phyloP scores from a whole-genome alignment of 192 early-diverging fungal species.

The Umbelopsis isabellina region DNA sequence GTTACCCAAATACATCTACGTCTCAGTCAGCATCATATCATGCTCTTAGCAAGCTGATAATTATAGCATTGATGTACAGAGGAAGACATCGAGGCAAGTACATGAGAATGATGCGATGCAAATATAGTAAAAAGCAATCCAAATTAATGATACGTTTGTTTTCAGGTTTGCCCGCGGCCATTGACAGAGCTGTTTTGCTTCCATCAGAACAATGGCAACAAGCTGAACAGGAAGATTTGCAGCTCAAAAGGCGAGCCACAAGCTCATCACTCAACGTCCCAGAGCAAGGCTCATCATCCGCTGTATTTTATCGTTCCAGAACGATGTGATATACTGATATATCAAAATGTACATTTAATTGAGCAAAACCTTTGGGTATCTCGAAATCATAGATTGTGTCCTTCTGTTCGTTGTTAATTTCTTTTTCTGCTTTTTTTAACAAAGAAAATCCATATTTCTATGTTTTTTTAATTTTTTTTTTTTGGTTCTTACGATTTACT shows the following conservation, averaged over 20 bases:
- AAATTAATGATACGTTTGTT: background rate
- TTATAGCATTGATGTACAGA: constrained; percentile 36
- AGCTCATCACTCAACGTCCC: background rate
- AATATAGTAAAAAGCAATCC: background rate
- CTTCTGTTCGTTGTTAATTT: too few species aligned
- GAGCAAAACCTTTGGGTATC: too few species aligned
- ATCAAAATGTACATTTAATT: background rate
- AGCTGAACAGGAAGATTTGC: constrained; percentile 26
- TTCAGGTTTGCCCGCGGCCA: constrained; percentile 38
- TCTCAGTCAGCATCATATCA: constrained; percentile 34
- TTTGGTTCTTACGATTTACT: too few species aligned
- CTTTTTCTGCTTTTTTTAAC: too few species aligned
- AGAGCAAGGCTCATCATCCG: background rate
- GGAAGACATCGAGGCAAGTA: constrained; percentile 40
- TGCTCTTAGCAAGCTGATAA: constrained; percentile 33
- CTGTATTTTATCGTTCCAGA: constrained; percentile 2
- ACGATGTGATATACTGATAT: constrained; percentile 8
- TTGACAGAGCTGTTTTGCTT: constrained; percentile 40
- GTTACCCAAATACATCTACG: constrained; percentile 29
- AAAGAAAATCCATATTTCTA: too few species aligned
- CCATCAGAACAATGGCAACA: constrained; percentile 36
- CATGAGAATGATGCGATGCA: background rate
- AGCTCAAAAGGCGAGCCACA: background rate
- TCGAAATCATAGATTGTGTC: too few species aligned
- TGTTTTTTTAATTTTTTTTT: too few species aligned